These are phyloP conservation scores for Diaporthe sp. DNA, from an alignment of 2,329 filamentous ascomycete genomes.

Conservation along the genomic window DNA sequence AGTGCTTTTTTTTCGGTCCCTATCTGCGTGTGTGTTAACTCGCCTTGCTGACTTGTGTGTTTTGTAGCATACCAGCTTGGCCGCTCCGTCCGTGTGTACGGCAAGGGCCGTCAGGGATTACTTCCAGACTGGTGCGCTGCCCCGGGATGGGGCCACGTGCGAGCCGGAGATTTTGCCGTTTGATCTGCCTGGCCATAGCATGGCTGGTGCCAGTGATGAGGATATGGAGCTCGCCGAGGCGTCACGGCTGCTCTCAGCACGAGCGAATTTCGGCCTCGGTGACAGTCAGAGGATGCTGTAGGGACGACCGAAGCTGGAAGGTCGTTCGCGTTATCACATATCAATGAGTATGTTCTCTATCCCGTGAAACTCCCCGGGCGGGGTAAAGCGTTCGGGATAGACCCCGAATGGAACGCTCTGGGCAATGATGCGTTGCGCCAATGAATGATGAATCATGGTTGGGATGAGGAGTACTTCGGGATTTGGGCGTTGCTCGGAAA, in stretches of 20 bases:
- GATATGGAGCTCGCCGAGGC: constrained; percentile 38
- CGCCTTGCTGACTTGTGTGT: constrained; percentile 17
- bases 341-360: not conserved
- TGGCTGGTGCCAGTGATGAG: not conserved
- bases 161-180: constrained; percentile 61
- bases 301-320: not conserved
- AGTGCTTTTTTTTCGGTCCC: constrained; percentile 43
- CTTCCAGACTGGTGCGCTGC: constrained; percentile 62
- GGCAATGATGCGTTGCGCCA: not conserved
- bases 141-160: constrained; percentile 60
- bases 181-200: constrained; percentile 43
- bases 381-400: not conserved
- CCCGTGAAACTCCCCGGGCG: not conserved
- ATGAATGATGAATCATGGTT: constrained; percentile 19
- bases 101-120: constrained; percentile 57
- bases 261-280: constrained; percentile 30
- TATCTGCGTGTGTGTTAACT: not conserved
- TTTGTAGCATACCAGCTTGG: constrained; percentile 63
- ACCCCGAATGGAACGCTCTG: not conserved
- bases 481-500: constrained; percentile 21
- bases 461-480: constrained; percentile 4
- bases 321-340: accelerated
- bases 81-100: constrained; percentile 61
- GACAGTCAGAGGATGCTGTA: not conserved
- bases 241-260: constrained; percentile 37